phyloP scores from a whole-genome alignment of 768 basidiomycete genomes.

The Boletus subparvulus region DNA sequence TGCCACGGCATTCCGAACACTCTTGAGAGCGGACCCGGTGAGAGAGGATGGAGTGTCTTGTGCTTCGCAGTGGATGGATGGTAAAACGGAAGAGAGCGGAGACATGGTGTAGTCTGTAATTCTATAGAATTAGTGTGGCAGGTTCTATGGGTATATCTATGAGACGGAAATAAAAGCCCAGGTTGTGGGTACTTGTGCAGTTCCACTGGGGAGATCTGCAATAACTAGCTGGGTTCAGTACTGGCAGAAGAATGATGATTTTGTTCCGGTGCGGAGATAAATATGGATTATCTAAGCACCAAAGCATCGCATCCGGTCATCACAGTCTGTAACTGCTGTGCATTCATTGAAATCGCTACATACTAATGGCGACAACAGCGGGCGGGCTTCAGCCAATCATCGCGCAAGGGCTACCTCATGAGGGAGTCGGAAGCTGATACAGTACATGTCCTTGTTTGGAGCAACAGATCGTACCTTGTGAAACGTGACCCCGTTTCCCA shows the following conservation, averaged over 20 bases:
- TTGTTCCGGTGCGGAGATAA: conserved; percentile 34
- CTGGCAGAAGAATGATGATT: neutral
- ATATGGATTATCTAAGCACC: conserved; percentile 30
- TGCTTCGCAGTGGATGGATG: conserved; percentile 55
- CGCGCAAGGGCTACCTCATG: conserved; percentile 38
- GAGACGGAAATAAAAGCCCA: conserved; percentile 15
- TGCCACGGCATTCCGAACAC: conserved; percentile 65
- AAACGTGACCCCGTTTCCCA: conserved; percentile 52
- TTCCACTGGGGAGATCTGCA: conserved; percentile 11
- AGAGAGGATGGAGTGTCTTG: conserved; percentile 42
- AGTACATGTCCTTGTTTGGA: conserved; percentile 97
- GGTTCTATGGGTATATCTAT: conserved; percentile 38
- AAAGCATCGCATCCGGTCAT: conserved; percentile 33
- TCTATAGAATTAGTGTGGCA: conserved; percentile 32
- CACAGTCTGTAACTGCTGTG: conserved; percentile 1
- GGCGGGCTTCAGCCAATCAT: conserved; percentile 2
- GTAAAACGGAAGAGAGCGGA: conserved; percentile 42
- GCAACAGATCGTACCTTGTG: conserved; percentile 91
- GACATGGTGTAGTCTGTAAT: conserved; percentile 33
- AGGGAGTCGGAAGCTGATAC: conserved; percentile 83
- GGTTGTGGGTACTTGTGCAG: conserved; percentile 18
- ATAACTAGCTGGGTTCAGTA: conserved; percentile 7
- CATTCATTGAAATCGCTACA: neutral
- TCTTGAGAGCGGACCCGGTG: conserved; percentile 55
- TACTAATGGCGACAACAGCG: neutral